A percentile compares a stretch with the other conserved stretches of the same genome.
Conservation (phyloP, 768 basidiomycete genomes). For the Xerocomus brunneocitrinus region DNA sequence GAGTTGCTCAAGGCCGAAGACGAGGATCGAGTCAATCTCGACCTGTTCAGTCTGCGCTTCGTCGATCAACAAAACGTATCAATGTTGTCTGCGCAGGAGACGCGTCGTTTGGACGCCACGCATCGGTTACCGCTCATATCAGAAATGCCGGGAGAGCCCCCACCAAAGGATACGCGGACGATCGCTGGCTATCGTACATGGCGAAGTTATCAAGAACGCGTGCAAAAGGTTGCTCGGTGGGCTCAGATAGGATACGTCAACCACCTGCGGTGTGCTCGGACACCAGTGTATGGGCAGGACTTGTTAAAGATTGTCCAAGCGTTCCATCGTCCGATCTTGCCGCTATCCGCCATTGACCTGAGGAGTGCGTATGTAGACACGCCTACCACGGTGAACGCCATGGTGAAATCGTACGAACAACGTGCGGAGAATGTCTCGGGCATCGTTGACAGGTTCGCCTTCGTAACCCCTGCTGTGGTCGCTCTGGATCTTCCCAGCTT, state of each 20-base stretch:
- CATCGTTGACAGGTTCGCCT: conserved; percentile 67
- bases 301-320: conserved; percentile 36
- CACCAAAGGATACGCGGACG: conserved; percentile 70
- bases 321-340: conserved; percentile 47
- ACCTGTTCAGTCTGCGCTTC: conserved; percentile 61
- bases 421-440: conserved; percentile 53
- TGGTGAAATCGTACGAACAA: conserved; percentile 60
- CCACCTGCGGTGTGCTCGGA: conserved; percentile 53
- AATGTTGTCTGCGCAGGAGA: conserved; percentile 48
- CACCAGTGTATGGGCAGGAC: conserved; percentile 45
- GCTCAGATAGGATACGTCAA: conserved; percentile 72
- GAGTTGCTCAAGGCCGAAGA: conserved; percentile 54
- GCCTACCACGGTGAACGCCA: conserved; percentile 36
- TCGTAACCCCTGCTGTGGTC: conserved; percentile 74
- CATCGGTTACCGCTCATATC: conserved; percentile 47
- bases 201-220: conserved; percentile 43
- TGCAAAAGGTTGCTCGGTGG: conserved; percentile 57
- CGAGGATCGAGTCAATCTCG: conserved; percentile 55
- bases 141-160: conserved; percentile 57
- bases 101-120: conserved; percentile 55
- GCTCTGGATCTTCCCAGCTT: conserved; percentile 68
- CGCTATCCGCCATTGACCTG: conserved; percentile 41
- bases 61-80: conserved; percentile 52
- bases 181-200: conserved; percentile 66
- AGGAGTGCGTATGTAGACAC: conserved; percentile 41